Conservation (phyloP, 805 yeast species). For the Saccharomycopsis sp. region DNA sequence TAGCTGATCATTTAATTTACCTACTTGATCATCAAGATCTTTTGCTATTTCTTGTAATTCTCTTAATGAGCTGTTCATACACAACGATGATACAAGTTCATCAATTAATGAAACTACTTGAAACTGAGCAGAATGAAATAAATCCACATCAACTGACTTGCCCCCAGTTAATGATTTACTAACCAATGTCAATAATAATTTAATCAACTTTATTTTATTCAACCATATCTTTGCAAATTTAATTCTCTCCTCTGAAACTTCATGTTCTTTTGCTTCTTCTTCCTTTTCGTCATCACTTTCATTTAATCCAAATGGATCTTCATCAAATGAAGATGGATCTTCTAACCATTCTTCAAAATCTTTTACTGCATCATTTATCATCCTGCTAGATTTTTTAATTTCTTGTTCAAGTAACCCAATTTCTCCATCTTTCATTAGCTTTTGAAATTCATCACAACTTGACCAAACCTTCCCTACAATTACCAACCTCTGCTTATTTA, state of each 20-base stretch:
- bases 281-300: slow-evolving; percentile 27
- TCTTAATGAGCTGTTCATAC: background rate
- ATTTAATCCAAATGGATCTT: slow-evolving; percentile 48
- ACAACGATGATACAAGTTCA: slow-evolving; percentile 8
- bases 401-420: slow-evolving; percentile 44
- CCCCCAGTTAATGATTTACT: slow-evolving; percentile 42
- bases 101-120: slow-evolving; percentile 7
- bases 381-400: slow-evolving; percentile 36
- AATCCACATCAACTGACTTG: background rate
- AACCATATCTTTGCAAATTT: slow-evolving; percentile 43
- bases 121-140: background rate
- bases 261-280: slow-evolving; percentile 27
- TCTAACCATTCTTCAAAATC: slow-evolving; percentile 68
- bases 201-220: slow-evolving; percentile 47
- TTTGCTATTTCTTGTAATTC: slow-evolving; percentile 1
- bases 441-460: slow-evolving; percentile 44
- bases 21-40: background rate
- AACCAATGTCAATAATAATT: slow-evolving; percentile 50
- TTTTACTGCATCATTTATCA: slow-evolving; percentile 55
- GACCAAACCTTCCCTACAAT: slow-evolving; percentile 69
- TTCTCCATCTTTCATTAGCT: slow-evolving; percentile 42
- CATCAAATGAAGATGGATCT: slow-evolving; percentile 45
- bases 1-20: background rate
- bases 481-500: slow-evolving; percentile 38
- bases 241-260: slow-evolving; percentile 31